Evolutionary conservation across 1,139 yeast genomes (phyloP).

Genomic region (Suhomyces guaymorum): DNA sequence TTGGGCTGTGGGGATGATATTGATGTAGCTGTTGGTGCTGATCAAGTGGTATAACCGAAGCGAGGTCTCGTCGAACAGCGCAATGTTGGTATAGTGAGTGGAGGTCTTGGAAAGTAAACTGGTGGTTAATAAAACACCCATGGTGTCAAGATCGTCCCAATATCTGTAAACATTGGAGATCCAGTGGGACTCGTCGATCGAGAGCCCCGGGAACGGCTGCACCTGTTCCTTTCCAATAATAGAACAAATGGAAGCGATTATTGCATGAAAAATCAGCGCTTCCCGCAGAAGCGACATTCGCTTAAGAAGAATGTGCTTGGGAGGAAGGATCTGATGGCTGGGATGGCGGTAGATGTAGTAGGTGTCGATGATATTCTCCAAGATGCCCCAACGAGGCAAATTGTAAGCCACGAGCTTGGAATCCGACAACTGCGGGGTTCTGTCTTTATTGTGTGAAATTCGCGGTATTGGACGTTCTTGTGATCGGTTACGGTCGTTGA

Average conservation of each 20-base stretch:
- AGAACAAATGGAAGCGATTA: constrained; percentile 45
- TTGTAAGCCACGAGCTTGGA: constrained; percentile 24
- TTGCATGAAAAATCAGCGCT: constrained; percentile 46
- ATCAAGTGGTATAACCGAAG: constrained; percentile 27
- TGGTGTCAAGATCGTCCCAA: constrained; percentile 36
- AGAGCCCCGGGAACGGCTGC: constrained; percentile 13
- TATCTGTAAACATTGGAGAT: constrained; percentile 32
- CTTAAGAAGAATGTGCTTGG: constrained; percentile 36
- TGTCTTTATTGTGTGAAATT: too few relatives aligned
- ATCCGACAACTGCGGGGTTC: constrained; percentile 7
- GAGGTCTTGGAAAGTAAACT: constrained; percentile 22
- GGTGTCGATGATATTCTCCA: constrained; percentile 42
- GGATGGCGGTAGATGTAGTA: constrained; percentile 52
- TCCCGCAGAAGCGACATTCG: constrained; percentile 36
- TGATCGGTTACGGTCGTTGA: too few relatives aligned
- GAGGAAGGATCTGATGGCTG: constrained; percentile 46
- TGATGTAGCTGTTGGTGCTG: constrained; percentile 25
- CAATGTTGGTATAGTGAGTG: constrained; percentile 15
- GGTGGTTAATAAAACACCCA: constrained; percentile 26
- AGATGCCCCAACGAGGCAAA: constrained; percentile 44
- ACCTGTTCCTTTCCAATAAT: constrained; percentile 21
- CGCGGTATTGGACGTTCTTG: too few relatives aligned
- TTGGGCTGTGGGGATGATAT: constrained; percentile 17
- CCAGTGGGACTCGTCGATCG: constrained; percentile 43
- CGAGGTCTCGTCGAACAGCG: constrained; percentile 12